Base-by-base conservation (phyloP, 768 basidiomycete genomes). In the Tulasnella sp. region DNA sequence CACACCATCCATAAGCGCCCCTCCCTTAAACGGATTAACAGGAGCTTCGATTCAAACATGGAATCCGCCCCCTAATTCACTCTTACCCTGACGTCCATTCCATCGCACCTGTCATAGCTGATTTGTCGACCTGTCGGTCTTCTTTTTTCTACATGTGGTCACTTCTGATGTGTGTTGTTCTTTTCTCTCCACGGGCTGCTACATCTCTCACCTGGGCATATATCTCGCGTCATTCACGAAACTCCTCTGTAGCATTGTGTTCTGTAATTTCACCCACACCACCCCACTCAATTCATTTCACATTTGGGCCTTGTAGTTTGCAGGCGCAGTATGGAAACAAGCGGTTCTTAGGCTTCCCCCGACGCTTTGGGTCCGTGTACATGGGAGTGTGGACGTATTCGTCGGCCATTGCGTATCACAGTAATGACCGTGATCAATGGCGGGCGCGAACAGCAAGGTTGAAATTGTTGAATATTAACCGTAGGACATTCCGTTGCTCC, bases 1-100 rank as follows among this genome's bases (percentile, higher is more conserved):
- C 54, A 54, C 24, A 78, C 77, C 28, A 60, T 78, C 16, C 50
- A 64, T 37, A 78, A 78, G 41, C 50, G 77, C 18, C 77, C 77
- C 24, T 78, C 77, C 16, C 44, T 78, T 16, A 78, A 78, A 42
- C 77, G 77, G 12, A 78, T 78, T 60, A 78, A 78, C 58, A 78
- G 12, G 60, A 78, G 77, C 44, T 41, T 60, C 6, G 77, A 78
- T 34, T 69, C 28, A 37, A 37, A 34, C 24, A 37, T 58, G 8
- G 60, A 28, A 18, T 24, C 40, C 22, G 46, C 74, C 41, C 0
- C 41, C 16, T 31, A 9, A 31, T 44, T 14, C 41, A 28, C 74
- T 9, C 40, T 7, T 18, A n/a, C 74, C 5, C 16, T 44, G 41
- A 18, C 40, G 11, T 75, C 41, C 24, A 37, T 8, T 75, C 40